A percentile compares a stretch with the other conserved stretches of the same genome.
Conservation (phyloP, 805 yeast genomes). For the Citeromyces matritensis region DNA sequence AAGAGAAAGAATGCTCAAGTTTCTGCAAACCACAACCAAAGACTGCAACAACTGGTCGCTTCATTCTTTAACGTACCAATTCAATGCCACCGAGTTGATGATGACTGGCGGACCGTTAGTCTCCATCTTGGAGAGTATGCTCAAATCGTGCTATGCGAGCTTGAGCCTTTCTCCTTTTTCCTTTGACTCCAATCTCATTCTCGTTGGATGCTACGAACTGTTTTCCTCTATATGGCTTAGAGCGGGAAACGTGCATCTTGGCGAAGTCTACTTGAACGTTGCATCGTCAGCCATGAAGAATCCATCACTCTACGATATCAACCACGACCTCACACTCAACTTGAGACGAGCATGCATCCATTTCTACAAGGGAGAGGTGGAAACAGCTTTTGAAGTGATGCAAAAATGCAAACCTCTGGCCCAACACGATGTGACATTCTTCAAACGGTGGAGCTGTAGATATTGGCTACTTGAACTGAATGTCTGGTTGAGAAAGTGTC, state of each 20-base stretch:
- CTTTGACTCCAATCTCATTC: too few relatives aligned
- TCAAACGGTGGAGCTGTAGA: conserved; percentile 23
- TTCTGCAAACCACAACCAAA: conserved; percentile 38
- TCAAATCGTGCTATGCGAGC: conserved; percentile 22
- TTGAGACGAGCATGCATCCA: conserved; percentile 22
- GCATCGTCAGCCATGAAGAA: conserved; percentile 21
- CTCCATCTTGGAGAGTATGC: conserved; percentile 34
- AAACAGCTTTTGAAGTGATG: conserved; percentile 19
- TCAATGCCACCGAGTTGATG: conserved; percentile 42
- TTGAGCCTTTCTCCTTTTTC: too few relatives aligned
- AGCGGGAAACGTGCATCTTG: conserved; percentile 29
- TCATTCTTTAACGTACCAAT: conserved; percentile 50
- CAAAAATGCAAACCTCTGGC: conserved; percentile 13
- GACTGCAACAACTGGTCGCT: conserved; percentile 26
- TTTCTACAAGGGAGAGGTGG: conserved; percentile 23
- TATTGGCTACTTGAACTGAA: conserved; percentile 21
- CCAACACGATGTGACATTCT: conserved; percentile 19
- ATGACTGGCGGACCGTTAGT: conserved; percentile 31
- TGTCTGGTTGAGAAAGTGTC: conserved; percentile 21
- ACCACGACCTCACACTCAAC: conserved; percentile 17
- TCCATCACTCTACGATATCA: conserved; percentile 5
- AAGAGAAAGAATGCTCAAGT: conserved; percentile 52
- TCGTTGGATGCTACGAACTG: conserved; percentile 30
- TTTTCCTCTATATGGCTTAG: conserved; percentile 33
- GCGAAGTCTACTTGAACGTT: conserved; percentile 30